Evolutionary conservation across 2,329 filamentous ascomycete genomes (phyloP), one percentile per base, ranked within the genome.

Genomic region (Phaeosphaeriaceae sp.): DNA sequence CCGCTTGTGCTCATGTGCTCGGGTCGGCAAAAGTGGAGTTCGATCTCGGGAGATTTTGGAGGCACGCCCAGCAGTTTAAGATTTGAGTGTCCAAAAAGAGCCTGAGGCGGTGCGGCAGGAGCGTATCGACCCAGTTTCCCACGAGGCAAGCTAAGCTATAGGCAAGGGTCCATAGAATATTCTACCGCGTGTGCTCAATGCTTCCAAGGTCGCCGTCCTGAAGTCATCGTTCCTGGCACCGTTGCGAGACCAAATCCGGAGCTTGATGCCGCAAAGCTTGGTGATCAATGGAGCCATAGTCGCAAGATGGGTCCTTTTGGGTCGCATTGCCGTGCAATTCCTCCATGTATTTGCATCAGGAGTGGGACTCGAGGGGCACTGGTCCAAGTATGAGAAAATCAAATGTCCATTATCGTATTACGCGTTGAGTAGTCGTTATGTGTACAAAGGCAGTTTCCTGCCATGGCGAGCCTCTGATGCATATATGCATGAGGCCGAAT

Each of bases 241-340:
- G 35, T 40, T 40, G 17, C 35, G 35, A 40, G 35, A 8, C 17
- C 35, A 2, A 6, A 13, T 7, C 15, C 35, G 15, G 35, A 17
- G 5, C 15, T n/a, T 40, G 35, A 40, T 13, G 30, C 30, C 30
- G 30, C 30, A 15, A 35, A 35, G 30, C 30, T 35, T 6, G 30
- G 30, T 35, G 30, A 11, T 35, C 30, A 35, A 35, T n/a, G n/a
- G n/a, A n/a, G n/a, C n/a, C n/a, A n/a, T n/a, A n/a, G 8, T 5
- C 4, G 15, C 35, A 40, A 4, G 35, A 40, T 17, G 35, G 35
- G 35, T n/a, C 44, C 11, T 13, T 19, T 15, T 24, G 21, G 44
- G 44, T 19, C 21, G 44, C 44, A 47, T 24, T 23, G 44, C 44
- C 46, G 55, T 65, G 56, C 58, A 54, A 59, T 57, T 63, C 52